phyloP scores from a whole-genome alignment of 225 moss, liverwort and hornwort species.

The Bryoerythrophyllum caledonicum region DNA sequence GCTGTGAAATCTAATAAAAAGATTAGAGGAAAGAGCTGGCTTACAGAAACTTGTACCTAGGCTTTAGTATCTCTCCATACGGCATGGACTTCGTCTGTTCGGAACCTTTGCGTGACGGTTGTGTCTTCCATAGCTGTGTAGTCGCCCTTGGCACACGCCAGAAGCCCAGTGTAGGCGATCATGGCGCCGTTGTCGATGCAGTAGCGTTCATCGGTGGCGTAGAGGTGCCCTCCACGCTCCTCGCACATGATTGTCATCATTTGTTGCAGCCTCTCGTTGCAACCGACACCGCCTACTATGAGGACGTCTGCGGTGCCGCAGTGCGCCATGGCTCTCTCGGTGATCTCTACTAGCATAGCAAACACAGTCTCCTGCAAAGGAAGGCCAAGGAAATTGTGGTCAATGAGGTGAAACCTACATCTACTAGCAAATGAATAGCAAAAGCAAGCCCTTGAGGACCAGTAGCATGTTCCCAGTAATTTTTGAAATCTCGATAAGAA shows the following conservation, averaged over 20 bases:
- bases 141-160: slow-evolving; percentile 72
- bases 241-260: slow-evolving; percentile 80
- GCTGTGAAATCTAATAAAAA: slow-evolving; percentile 32
- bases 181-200: slow-evolving; percentile 86
- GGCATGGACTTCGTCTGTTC: slow-evolving; percentile 85
- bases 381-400: neutral
- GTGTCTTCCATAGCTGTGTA: slow-evolving; percentile 68
- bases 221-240: slow-evolving; percentile 64
- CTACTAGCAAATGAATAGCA: slow-evolving; percentile 5
- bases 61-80: slow-evolving; percentile 57
- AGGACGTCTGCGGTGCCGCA: slow-evolving; percentile 78
- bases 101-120: slow-evolving; percentile 80
- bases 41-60: neutral
- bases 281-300: slow-evolving; percentile 93
- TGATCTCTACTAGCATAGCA: slow-evolving; percentile 98
- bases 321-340: slow-evolving; percentile 96
- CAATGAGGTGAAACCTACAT: neutral
- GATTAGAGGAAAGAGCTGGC: neutral
- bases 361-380: slow-evolving; percentile 78
- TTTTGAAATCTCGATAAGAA: too few relatives aligned
- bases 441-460: neutral
- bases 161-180: slow-evolving; percentile 92
- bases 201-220: slow-evolving; percentile 72
- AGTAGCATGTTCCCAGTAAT: neutral
- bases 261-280: slow-evolving; percentile 75